Evolutionary conservation across 163 green algal genomes (phyloP).

Genomic region (Scenedesmus sp.): DNA sequence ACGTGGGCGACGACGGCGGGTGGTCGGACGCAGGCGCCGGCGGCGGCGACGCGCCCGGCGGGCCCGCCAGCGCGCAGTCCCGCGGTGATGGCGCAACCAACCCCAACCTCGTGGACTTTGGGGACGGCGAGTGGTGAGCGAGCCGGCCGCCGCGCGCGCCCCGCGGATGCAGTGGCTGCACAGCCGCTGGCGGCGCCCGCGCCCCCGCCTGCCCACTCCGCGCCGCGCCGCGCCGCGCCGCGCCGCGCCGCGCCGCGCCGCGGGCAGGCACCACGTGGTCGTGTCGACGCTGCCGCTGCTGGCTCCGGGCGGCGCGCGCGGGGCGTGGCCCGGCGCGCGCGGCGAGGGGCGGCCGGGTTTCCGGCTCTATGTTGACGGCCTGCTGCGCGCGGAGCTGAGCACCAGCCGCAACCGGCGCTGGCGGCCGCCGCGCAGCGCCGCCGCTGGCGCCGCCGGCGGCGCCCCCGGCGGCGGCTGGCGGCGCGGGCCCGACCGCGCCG

Average conservation of each 20-base stretch:
- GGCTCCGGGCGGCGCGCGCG: constrained; percentile 2
- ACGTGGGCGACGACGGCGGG: constrained; percentile 4
- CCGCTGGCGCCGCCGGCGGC: constrained; percentile 14
- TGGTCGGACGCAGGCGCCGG: no score
- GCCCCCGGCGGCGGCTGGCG: neutral
- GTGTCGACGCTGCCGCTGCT: constrained; percentile 11
- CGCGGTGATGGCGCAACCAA: constrained; percentile 20
- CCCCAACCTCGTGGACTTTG: constrained; percentile 31
- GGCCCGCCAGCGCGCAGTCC: neutral
- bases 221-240: no score
- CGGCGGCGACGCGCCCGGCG: neutral
- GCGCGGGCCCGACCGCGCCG: no score
- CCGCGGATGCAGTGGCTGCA: no score
- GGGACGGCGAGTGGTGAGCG: constrained; percentile 39
- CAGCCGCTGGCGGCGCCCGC: no score
- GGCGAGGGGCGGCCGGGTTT: no score
- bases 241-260: no score
- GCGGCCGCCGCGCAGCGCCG: no score
- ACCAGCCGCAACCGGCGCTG: neutral
- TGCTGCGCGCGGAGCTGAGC: constrained; percentile 25
- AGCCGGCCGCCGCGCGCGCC: no score
- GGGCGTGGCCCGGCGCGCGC: neutral
- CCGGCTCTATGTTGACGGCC: constrained; percentile 29
- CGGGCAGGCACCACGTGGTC: constrained; percentile 38
- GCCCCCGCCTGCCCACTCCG: no score